A percentile compares a stretch with the other conserved stretches of the same genome.
Conservation (phyloP, 2,329 filamentous ascomycete species). For the Sporothrix luriei region DNA sequence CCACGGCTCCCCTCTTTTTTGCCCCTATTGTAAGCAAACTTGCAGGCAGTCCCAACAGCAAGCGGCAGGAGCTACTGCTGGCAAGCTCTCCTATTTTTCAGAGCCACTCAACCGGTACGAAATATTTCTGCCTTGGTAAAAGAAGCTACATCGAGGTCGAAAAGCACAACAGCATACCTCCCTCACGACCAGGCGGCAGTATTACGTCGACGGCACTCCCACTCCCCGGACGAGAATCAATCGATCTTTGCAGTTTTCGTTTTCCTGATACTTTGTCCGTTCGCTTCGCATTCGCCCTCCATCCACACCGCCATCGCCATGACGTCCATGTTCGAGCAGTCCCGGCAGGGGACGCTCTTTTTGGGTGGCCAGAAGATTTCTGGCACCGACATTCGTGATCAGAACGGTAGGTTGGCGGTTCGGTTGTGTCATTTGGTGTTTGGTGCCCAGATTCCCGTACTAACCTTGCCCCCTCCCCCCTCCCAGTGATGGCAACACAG, state of each 20-base stretch:
- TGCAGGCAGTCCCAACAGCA: constrained; percentile 7
- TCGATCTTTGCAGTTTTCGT: neutral
- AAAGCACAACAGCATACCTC: neutral
- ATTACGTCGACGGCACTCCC: neutral
- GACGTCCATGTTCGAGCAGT: constrained; percentile 95
- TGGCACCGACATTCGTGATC: constrained; percentile 92
- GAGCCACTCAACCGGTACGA: constrained; percentile 13
- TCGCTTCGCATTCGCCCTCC: neutral
- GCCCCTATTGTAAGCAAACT: constrained; percentile 25
- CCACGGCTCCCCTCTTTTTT: constrained; percentile 28
- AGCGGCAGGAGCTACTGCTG: constrained; percentile 9
- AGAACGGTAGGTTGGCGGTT: constrained; percentile 68
- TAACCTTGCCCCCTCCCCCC: neutral
- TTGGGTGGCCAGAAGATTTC: constrained; percentile 97
- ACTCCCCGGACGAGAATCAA: neutral
- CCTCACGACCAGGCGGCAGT: constrained; percentile 9
- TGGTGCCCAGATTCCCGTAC: neutral
- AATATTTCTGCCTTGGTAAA: constrained; percentile 32
- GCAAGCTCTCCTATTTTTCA: constrained; percentile 31
- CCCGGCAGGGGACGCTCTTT: constrained; percentile 93
- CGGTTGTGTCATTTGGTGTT: neutral
- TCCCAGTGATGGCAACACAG: constrained; percentile 79
- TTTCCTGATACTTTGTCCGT: neutral
- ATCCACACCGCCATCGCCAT: constrained; percentile 52
- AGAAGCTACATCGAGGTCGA: constrained; percentile 24